These are phyloP conservation scores for Clonostachys chloroleuca DNA, from an alignment of 2,329 filamentous ascomycete genomes.

Conservation along the genomic window DNA sequence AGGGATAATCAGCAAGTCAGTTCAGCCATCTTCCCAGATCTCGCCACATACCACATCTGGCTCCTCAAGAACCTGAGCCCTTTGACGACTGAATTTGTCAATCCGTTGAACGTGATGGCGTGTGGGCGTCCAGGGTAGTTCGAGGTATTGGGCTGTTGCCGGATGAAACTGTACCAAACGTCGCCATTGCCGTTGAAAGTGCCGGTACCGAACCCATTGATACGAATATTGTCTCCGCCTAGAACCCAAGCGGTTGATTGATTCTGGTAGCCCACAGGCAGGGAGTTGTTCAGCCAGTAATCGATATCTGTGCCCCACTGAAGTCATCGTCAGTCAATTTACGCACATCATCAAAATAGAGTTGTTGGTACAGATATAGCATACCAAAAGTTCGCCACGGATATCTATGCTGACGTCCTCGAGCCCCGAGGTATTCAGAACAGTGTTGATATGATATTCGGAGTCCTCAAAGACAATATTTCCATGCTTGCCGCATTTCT, in stretches of 20 bases:
- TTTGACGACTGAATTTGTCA: conserved; percentile 23
- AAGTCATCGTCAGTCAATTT: background rate
- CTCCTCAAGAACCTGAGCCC: conserved; percentile 40
- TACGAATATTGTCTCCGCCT: conserved; percentile 40
- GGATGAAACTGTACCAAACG: conserved; percentile 43
- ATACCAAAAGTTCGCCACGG: conserved; percentile 10
- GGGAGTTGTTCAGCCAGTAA: conserved; percentile 42
- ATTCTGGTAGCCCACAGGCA: conserved; percentile 41
- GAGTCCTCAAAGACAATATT: conserved; percentile 13
- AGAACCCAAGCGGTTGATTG: conserved; percentile 42
- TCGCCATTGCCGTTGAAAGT: conserved; percentile 50
- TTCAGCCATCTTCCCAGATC: no score
- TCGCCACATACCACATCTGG: conserved; percentile 47
- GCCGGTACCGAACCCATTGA: conserved; percentile 39
- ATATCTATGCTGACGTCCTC: conserved; percentile 34
- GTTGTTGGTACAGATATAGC: background rate
- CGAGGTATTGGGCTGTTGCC: conserved; percentile 17
- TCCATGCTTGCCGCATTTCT: conserved; percentile 11
- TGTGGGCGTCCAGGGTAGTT: conserved; percentile 28
- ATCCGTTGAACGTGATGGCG: conserved; percentile 8
- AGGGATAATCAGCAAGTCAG: conserved; percentile 5
- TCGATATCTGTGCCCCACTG: conserved; percentile 28
- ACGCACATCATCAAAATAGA: no score
- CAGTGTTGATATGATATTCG: conserved; percentile 14
- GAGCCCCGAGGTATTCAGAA: conserved; percentile 15